Percentiles rank a stretch among this genome's conserved stretches.
Conservation (phyloP, 2,329 filamentous ascomycete genomes). For the Pyrenochaeta sp. region DNA sequence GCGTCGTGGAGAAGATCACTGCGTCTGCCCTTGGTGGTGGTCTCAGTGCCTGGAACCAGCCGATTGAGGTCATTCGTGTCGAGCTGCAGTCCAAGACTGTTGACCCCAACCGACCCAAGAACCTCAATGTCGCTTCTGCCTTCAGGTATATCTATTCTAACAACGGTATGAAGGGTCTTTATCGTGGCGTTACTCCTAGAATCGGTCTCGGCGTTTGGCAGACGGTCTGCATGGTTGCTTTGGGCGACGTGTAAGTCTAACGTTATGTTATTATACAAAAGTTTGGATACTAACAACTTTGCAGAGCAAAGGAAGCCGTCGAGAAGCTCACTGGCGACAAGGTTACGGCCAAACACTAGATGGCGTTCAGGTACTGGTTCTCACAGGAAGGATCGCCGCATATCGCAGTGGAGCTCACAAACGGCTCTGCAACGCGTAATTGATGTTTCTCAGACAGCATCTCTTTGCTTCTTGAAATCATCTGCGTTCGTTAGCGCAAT, state of each 20-base stretch:
- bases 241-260: constrained; percentile 88
- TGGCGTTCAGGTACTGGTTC: constrained; percentile 27
- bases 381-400: too few species aligned
- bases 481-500: constrained; percentile 11
- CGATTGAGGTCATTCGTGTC: constrained; percentile 98
- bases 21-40: constrained; percentile 90
- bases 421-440: too few species aligned
- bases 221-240: constrained; percentile 99
- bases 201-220: constrained; percentile 98
- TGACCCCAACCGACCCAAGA: constrained; percentile 97
- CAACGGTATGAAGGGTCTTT: constrained; percentile 90
- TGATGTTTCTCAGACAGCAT: too few species aligned
- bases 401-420: too few species aligned
- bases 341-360: constrained; percentile 71
- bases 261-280: neutral
- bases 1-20: constrained; percentile 83
- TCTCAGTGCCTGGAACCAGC: constrained; percentile 97
- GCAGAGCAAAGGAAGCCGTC: constrained; percentile 69
- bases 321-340: constrained; percentile 70
- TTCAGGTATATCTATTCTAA: constrained; percentile 85
- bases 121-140: constrained; percentile 92
- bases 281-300: constrained; percentile 28
- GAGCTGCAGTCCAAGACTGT: constrained; percentile 99
- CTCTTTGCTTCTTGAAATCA: too few species aligned
- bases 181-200: constrained; percentile 92